Evolutionary conservation across 345 rosid species (phyloP), one percentile per base, ranked within the genome.

Genomic region (Arabidopsis suecica): DNA sequence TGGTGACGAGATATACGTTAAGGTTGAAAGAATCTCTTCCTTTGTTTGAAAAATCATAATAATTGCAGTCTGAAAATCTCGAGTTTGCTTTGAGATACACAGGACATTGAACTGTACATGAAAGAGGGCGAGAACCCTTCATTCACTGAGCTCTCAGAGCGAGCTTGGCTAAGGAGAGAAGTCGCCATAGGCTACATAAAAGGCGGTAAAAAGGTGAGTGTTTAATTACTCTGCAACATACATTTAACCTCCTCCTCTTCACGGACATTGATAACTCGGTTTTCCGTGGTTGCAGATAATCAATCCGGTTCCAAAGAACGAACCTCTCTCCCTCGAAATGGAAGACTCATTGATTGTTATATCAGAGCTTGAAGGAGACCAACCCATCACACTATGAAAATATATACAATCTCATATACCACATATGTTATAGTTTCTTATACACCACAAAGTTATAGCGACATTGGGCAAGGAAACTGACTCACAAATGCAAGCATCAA

Each of bases 1-100:
- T 30, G 99, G 99, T 14, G 99, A 95, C 75, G 97, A 95, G 79
- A 95, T 95, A 62, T 92, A 95, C 65, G 89, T 90, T 25, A 92
- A 92, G 97, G 99, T 90, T 77, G 72, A 12, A 42, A 47, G 1
- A 37, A 48, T 38, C 50, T 32, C 72, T 32, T 40, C n/a, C 14
- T 6, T 44, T 23, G 25, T 23, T 23, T 23, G 25, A 54, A 11
- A 7, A 73, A 23, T n/a, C 36, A 28, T 6, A 12, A n/a, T 55
- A 57, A 34, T 10, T 62, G 7, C n/a, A 30, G 66, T 50, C 54
- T 71, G 48, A 71, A 55, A 25, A 9, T 65, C 49, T 64, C 9
- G 10, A 5, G 41, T 23, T 69, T 69, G 41, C 25, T 33, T 37
- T 38, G 65, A 70, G 37, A 72, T 16, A 25, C 54, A 45, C 84